Base-by-base conservation (phyloP, 257 asterid genomes). In the Plantago ovata region DNA sequence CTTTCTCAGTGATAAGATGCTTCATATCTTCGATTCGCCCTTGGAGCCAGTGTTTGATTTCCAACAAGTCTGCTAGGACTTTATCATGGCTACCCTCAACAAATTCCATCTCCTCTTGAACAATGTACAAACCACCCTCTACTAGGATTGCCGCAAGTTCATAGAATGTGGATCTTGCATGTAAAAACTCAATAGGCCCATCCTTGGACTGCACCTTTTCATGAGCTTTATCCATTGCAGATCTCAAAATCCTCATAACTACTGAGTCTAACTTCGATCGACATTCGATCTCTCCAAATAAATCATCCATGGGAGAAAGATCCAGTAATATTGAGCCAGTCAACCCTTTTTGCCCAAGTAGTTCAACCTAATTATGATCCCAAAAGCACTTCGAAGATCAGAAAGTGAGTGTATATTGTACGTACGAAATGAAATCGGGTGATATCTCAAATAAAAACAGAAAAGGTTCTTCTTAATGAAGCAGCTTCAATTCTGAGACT, bases 211-310 rank as follows among this genome's bases (percentile, higher is more conserved):
- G 92, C 49, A 84, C 64, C 28, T 86, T 77, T 45, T 82, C 89
- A 49, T 77, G 95, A 38, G 91, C 89, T 74, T 73, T 73, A 21
- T 84, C 95, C 97, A 89, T 78, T 52, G 94, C 95, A 16, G 82
- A 70, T 79, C 90, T 77, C 63, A 89, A 23, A 24, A 89, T 75
- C 47, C 76, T 75, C 95, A 89, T 82, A 58, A 84, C 86, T 65
- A 74, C 72, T 2, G 81, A 69, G 56, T 86, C 94, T 1, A 81
- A 67, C 60, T 68, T 84, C 33, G 89, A 84, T 70, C 81, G 63
- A 41, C 79, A 72, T 60, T 77, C 78, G 6, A 85, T 79, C 61
- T 81, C 81, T 13, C 82, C 79, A n/a, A 89, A 67, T 52, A 75
- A 15, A 61, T 78, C 81, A 56, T 86, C 92, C 94, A 86, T 85